Base-by-base conservation (phyloP, 2,329 filamentous ascomycete species). In the Teratosphaeriaceae sp. region DNA sequence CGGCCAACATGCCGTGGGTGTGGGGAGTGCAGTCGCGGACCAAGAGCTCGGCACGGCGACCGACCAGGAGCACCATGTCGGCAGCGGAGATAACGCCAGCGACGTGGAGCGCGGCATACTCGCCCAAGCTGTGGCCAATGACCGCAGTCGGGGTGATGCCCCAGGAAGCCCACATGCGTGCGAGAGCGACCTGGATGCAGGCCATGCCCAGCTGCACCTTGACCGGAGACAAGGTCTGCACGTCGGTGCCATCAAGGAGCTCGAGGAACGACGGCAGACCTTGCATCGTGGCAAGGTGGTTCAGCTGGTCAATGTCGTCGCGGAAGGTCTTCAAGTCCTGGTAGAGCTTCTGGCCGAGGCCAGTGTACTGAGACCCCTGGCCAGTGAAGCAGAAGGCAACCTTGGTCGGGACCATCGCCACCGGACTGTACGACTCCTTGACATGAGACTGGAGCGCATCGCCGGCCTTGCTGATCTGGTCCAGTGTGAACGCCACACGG, bases 41-140 rank as follows among this genome's bases (percentile, higher is more conserved):
- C 2, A 88, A 69, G 13, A 87, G 69, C 57, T 76, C 68, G 13
- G 84, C 84, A 49, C 85, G 76, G 41, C 71, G 69, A 29, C 84
- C 84, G 16, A 88, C 82, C 1, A 89, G 71, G 50, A 80, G 82
- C 43, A 90, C 76, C 56, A 83, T 78, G 58, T 88, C 84, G 52
- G 77, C 78, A 16, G 77, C 79, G 15, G 82, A 84, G 22, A 87
- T 68, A 13, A 87, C 82, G 38, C 82, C 84, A 41, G 84, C 80
- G 30, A 80, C 73, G 54, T 84, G 74, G 9, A 88, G 74, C 30
- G 84, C 83, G 27, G 84, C 82, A 54, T 86, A 87, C 61, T 88
- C 83, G 41, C 84, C 84, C 21, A 88, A 67, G 53, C 80, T 85
- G 62, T 74, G 71, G 27, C 71, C 71, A 48, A 74, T 69, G 44